Conservation (phyloP, 257 asterid genomes). For the Jacaranda mimosifolia region DNA sequence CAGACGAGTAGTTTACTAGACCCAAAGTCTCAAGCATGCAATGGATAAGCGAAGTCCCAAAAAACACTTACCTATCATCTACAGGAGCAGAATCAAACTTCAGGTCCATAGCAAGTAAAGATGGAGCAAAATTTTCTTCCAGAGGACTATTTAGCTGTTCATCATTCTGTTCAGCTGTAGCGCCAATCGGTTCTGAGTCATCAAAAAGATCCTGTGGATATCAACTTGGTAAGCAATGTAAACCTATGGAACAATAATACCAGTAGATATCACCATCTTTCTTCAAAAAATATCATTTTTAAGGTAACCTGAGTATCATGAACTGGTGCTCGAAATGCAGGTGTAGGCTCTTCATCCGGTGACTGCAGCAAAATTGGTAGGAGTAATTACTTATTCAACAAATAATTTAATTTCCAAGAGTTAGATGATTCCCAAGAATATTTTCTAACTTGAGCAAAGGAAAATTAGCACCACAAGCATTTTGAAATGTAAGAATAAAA, state of each 20-base stretch:
- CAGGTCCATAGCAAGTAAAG: conserved; percentile 72
- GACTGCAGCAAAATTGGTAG: conserved; percentile 50
- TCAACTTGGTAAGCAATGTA: conserved; percentile 33
- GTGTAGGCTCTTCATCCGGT: conserved; percentile 52
- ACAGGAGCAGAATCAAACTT: conserved; percentile 78
- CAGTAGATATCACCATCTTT: conserved; percentile 29
- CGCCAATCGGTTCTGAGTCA: conserved; percentile 58
- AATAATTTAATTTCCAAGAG: conserved; percentile 17
- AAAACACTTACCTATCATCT: conserved; percentile 65
- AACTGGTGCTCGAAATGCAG: conserved; percentile 70
- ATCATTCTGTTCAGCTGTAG: conserved; percentile 45
- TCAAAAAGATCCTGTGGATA: conserved; percentile 74
- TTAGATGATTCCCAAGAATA: conserved; percentile 15
- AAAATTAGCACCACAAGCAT: conserved; percentile 23
- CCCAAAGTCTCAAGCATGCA: conserved; percentile 16
- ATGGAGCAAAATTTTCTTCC: conserved; percentile 70
- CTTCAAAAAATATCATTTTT: conserved; percentile 13
- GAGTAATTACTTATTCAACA: conserved; percentile 19
- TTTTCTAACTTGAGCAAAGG: conserved; percentile 5
- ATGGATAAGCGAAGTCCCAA: not conserved
- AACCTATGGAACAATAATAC: conserved; percentile 31
- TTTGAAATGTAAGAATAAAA: not conserved
- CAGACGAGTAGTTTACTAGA: conserved; percentile 23
- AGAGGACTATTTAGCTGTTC: conserved; percentile 50
- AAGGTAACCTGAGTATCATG: conserved; percentile 74